Percentiles rank a stretch among this genome's conserved stretches.
These are phyloP conservation scores for Parietaria judaica DNA, from an alignment of 306 rosid species.

Conservation along the genomic window DNA sequence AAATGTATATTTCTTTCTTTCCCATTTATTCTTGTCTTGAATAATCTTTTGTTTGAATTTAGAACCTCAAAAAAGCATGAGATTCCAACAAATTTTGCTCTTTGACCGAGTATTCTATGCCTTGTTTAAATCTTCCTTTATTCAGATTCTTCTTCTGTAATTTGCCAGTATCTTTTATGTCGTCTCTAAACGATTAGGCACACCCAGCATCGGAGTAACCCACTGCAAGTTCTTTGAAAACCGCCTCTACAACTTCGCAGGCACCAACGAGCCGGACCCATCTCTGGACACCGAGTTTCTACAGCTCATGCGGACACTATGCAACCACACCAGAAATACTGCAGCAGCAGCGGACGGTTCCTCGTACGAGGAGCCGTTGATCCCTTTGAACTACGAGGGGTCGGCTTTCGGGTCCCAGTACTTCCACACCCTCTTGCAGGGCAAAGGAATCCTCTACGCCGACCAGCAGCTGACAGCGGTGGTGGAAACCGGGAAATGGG, in stretches of 20 bases:
- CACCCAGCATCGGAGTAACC: conserved; percentile 37
- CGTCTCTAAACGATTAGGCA: conserved; percentile 14
- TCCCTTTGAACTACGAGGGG: conserved; percentile 16
- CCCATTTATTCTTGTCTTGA: not conserved
- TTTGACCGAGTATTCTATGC: not conserved
- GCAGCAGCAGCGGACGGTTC: not conserved
- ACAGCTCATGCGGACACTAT: conserved; percentile 28
- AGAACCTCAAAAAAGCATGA: not conserved
- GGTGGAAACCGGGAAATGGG: conserved; percentile 27
- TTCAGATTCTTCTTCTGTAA: not conserved
- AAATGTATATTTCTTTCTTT: not conserved
- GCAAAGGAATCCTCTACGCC: conserved; percentile 34
- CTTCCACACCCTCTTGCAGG: conserved; percentile 23
- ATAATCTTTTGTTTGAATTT: not conserved
- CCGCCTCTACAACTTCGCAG: conserved; percentile 28
- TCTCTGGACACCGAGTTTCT: conserved; percentile 29
- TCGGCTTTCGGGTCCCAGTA: conserved; percentile 25
- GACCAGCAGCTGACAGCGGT: conserved; percentile 32
- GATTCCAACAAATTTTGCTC: not conserved
- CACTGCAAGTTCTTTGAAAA: conserved; percentile 29
- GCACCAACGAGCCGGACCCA: conserved; percentile 34
- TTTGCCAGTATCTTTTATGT: conserved; percentile 11
- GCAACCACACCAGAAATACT: conserved; percentile 4
- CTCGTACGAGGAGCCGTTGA: conserved; percentile 22
- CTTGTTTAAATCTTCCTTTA: not conserved